Percentiles rank a stretch among this genome's conserved stretches.
Evolutionary conservation across 805 yeast genomes (phyloP).

Genomic region (Dipodascus albidus): DNA sequence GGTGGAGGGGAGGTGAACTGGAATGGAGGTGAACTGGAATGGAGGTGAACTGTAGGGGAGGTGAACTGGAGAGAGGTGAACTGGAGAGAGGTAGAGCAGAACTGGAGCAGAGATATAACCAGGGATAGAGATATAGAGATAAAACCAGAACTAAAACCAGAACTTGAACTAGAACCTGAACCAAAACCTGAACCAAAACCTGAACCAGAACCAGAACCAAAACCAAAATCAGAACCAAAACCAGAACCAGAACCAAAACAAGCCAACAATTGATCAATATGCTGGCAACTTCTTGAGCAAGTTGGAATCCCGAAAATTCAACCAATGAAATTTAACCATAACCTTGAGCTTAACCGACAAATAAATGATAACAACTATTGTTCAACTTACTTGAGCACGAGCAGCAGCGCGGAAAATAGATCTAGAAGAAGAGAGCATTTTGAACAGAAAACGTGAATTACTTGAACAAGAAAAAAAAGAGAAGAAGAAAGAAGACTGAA

Average conservation of each 20-base stretch:
- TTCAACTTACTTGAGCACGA: constrained; percentile 2
- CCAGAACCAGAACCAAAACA: not conserved
- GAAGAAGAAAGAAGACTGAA: not conserved
- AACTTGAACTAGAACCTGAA: too few species aligned
- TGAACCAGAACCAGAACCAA: too few species aligned
- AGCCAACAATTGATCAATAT: not conserved
- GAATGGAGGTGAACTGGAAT: too few species aligned
- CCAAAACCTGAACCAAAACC: too few species aligned
- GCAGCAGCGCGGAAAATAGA: constrained; percentile 2
- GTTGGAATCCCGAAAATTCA: not conserved
- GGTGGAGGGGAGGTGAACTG: too few species aligned
- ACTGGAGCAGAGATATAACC: too few species aligned
- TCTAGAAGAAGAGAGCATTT: not conserved
- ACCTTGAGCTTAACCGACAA: not conserved
- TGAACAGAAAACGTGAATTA: not conserved
- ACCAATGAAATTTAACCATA: not conserved
- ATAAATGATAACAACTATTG: not conserved
- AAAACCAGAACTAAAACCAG: too few species aligned
- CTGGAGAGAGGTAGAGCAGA: too few species aligned
- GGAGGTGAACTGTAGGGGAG: too few species aligned
- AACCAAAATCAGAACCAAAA: not conserved
- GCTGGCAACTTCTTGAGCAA: not conserved
- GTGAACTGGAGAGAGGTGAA: too few species aligned
- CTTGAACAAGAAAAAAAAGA: not conserved
- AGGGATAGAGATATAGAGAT: too few species aligned